Percentiles rank a stretch among this genome's conserved stretches.
Evolutionary conservation across 345 rosid species (phyloP).

Genomic region (Barbarea vulgaris): DNA sequence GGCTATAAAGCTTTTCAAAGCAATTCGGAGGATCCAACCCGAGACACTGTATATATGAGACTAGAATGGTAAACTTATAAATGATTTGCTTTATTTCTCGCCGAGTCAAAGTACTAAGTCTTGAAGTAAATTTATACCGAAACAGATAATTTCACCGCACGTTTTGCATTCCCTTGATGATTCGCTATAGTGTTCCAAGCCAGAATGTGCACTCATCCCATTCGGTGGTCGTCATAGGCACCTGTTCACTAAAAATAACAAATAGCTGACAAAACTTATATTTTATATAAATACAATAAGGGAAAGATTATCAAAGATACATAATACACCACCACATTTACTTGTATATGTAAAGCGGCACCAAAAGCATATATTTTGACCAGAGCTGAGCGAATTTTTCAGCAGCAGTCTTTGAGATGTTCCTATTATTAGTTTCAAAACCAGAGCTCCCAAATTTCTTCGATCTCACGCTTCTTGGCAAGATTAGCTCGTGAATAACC

Average conservation of each 20-base stretch:
- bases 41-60: background rate
- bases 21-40: background rate
- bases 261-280: background rate
- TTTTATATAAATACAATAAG: background rate
- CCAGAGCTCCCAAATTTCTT: constrained; percentile 24
- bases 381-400: constrained; percentile 22
- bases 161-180: background rate
- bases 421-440: constrained; percentile 18
- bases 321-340: background rate
- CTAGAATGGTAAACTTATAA: background rate
- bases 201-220: background rate
- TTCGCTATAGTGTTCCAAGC: background rate
- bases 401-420: constrained; percentile 50
- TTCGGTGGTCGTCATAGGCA: background rate
- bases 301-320: background rate
- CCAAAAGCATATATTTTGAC: constrained; percentile 66
- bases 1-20: constrained; percentile 3
- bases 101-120: background rate
- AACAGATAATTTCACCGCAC: background rate
- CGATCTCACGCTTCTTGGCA: constrained; percentile 26
- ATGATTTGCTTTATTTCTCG: background rate
- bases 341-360: constrained; percentile 50
- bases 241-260: background rate
- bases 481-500: constrained; percentile 49
- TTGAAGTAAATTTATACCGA: background rate